Evolutionary conservation across 345 rosid species (phyloP).

Genomic region (Citrus medica): DNA sequence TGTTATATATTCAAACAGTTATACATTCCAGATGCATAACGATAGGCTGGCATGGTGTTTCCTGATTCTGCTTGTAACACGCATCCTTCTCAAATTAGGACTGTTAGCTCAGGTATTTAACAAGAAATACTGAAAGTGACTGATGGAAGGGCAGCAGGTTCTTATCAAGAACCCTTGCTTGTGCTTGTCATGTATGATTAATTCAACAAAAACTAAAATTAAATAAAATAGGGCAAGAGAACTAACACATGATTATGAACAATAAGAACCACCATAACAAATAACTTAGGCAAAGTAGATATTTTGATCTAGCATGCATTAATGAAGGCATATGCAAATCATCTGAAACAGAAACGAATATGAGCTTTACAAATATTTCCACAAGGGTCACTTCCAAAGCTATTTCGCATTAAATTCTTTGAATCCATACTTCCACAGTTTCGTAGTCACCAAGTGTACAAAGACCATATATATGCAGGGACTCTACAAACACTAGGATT

Average conservation of each 20-base stretch:
- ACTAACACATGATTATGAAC: background rate
- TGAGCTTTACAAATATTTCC: background rate
- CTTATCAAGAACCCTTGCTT: background rate
- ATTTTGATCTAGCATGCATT: background rate
- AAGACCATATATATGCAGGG: background rate
- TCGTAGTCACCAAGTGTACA: background rate
- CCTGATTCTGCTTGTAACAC: background rate
- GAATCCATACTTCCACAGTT: background rate
- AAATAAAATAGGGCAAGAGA: background rate
- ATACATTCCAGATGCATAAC: background rate
- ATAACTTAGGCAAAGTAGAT: background rate
- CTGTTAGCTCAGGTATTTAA: background rate
- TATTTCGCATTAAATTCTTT: background rate
- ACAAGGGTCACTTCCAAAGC: background rate
- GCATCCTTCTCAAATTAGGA: background rate
- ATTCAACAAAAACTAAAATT: background rate
- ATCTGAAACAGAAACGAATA: background rate
- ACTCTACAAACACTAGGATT: background rate
- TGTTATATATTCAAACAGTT: background rate
- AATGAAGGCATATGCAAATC: background rate
- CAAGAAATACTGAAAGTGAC: background rate
- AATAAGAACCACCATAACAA: background rate
- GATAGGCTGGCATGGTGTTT: background rate
- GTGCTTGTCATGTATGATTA: background rate
- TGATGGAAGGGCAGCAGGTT: background rate